phyloP scores from a whole-genome alignment of 2,329 filamentous ascomycete species.

The Madurella fahalii region DNA sequence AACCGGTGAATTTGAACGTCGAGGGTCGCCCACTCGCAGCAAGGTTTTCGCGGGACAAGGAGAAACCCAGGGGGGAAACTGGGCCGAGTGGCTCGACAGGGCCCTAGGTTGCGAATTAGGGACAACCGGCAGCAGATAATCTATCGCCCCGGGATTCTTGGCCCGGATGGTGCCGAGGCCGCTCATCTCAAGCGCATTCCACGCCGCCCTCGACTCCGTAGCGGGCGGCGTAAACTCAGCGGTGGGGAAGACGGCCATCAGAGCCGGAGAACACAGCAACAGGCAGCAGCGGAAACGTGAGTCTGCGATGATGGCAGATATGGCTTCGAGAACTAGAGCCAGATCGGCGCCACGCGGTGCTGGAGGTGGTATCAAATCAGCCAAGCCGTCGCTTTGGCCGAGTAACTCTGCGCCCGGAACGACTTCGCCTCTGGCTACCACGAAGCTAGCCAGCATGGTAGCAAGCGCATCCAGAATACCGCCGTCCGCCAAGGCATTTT shows the following conservation, averaged over 20 bases:
- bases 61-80: constrained; percentile 53
- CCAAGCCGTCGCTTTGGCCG: constrained; percentile 50
- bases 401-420: constrained; percentile 58
- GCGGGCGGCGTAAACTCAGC: constrained; percentile 47
- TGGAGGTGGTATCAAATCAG: constrained; percentile 56
- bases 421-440: constrained; percentile 65
- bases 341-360: constrained; percentile 58
- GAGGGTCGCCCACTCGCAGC: constrained; percentile 8
- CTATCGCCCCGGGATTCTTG: constrained; percentile 54
- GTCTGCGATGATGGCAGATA: constrained; percentile 70
- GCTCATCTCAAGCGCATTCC: constrained; percentile 51
- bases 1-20: constrained; percentile 23
- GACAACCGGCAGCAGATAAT: constrained; percentile 58
- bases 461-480: constrained; percentile 78
- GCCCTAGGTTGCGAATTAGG: constrained; percentile 39
- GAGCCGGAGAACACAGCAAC: constrained; percentile 63
- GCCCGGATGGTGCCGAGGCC: constrained; percentile 44
- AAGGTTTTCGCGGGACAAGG: constrained; percentile 37
- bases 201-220: constrained; percentile 46
- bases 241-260: constrained; percentile 65
- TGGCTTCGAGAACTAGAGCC: constrained; percentile 69
- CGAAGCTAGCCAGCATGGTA: constrained; percentile 66
- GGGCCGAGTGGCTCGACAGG: constrained; percentile 34
- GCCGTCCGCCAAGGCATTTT: constrained; percentile 64
- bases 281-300: constrained; percentile 75